phyloP scores from a whole-genome alignment of 306 rosid genomes.

The Cercis canadensis region DNA sequence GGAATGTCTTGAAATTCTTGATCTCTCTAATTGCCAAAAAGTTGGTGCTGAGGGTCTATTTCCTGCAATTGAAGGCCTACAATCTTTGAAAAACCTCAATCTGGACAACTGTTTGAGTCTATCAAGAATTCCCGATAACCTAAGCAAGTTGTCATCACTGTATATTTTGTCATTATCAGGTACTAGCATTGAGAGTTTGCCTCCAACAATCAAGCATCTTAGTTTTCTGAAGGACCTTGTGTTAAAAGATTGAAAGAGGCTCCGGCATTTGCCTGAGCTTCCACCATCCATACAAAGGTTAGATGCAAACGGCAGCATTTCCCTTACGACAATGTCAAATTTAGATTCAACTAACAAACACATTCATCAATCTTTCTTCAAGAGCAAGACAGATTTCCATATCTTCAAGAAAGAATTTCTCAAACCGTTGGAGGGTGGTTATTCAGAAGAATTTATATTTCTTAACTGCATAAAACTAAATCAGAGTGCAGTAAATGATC shows the following conservation, averaged over 20 bases:
- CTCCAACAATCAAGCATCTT: background rate
- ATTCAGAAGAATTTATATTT: background rate
- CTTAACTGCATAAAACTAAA: background rate
- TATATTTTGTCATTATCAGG: background rate
- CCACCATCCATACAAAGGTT: background rate
- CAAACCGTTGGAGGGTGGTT: background rate
- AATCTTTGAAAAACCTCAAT: too few relatives aligned
- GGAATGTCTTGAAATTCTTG: background rate
- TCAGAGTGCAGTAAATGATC: too few relatives aligned
- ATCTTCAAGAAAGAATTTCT: too few relatives aligned
- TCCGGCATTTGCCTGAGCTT: constrained; percentile 32
- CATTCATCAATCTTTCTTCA: background rate
- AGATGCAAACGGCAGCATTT: constrained; percentile 16
- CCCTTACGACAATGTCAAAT: constrained; percentile 2
- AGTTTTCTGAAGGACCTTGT: background rate
- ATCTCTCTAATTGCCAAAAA: background rate
- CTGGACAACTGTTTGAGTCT: background rate
- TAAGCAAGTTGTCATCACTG: background rate
- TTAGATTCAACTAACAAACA: background rate
- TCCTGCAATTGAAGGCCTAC: too few relatives aligned
- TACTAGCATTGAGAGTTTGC: background rate
- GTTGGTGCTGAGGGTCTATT: too few relatives aligned
- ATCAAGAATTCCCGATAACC: background rate
- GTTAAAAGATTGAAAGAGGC: background rate
- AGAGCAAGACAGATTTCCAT: background rate